Conservation (phyloP, 129 eudicot genomes). For the Apium graveolens region DNA sequence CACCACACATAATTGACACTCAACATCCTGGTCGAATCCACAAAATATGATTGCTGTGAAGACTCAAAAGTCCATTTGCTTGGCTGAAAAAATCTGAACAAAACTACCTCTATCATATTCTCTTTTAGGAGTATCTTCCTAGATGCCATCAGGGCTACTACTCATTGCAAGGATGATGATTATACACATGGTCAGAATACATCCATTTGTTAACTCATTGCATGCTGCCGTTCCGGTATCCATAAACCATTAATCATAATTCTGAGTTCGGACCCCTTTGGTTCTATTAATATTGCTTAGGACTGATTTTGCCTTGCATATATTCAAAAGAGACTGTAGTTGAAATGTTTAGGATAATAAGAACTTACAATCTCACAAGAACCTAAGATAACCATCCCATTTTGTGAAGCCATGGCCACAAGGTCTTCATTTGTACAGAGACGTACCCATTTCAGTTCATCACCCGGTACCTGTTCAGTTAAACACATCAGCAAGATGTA, state of each 20-base stretch:
- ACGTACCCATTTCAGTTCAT: constrained; percentile 92
- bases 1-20: neutral
- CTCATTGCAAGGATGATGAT: constrained; percentile 84
- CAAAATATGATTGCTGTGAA: neutral
- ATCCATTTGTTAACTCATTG: neutral
- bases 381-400: constrained; percentile 75
- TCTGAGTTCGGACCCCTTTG: neutral
- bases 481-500: constrained; percentile 7
- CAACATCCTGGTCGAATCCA: neutral
- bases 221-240: neutral
- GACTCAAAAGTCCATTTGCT: neutral
- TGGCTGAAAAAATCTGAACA: neutral
- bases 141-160: constrained; percentile 68
- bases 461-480: constrained; percentile 79
- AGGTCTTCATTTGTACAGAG: constrained; percentile 76
- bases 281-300: neutral
- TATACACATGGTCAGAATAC: constrained; percentile 25
- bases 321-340: neutral
- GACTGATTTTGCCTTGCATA: neutral
- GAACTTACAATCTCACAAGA: constrained; percentile 70
- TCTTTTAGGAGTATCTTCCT: constrained; percentile 5
- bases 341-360: neutral
- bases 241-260: neutral
- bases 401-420: constrained; percentile 98
- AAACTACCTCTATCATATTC: neutral